Conservation (phyloP, 768 basidiomycete species). For the Kwoniella sp. region DNA sequence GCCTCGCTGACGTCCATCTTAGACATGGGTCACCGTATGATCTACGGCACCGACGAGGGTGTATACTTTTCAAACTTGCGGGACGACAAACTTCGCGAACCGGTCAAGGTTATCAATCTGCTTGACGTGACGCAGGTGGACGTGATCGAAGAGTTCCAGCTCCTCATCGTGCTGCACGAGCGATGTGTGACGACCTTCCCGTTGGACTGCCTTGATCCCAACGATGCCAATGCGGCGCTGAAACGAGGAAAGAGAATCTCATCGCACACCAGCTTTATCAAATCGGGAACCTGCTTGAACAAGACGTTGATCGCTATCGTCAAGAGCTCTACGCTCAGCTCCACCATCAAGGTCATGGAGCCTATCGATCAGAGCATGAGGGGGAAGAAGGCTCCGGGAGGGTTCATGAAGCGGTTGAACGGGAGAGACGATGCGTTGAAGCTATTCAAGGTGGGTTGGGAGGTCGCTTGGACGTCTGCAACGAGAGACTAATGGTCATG, state of each 20-base stretch:
- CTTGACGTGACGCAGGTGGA: slow-evolving; percentile 92
- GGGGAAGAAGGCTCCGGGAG: slow-evolving; percentile 54
- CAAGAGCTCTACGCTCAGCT: slow-evolving; percentile 88
- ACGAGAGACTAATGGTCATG: slow-evolving; percentile 12
- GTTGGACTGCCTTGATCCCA: slow-evolving; percentile 80
- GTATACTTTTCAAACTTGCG: slow-evolving; percentile 88
- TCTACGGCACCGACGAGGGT: slow-evolving; percentile 96
- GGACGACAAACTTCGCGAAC: slow-evolving; percentile 66
- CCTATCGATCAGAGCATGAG: slow-evolving; percentile 80
- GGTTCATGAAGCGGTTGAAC: slow-evolving; percentile 83
- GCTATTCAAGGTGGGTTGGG: slow-evolving; percentile 67
- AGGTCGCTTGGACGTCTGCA: not conserved
- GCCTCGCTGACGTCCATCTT: slow-evolving; percentile 4
- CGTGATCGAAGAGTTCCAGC: slow-evolving; percentile 89
- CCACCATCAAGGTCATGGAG: slow-evolving; percentile 94
- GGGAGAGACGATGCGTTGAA: slow-evolving; percentile 91
- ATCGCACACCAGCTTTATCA: slow-evolving; percentile 96
- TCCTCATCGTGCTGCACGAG: slow-evolving; percentile 98
- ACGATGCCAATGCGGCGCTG: slow-evolving; percentile 82
- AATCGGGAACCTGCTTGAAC: slow-evolving; percentile 86
- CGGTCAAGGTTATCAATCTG: slow-evolving; percentile 81
- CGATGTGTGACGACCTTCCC: slow-evolving; percentile 95
- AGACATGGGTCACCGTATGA: slow-evolving; percentile 79
- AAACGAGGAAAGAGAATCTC: slow-evolving; percentile 94
- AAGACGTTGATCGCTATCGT: slow-evolving; percentile 92